Conservation (phyloP, 2,329 filamentous ascomycete species). For the Cladophialophora yegresii region DNA sequence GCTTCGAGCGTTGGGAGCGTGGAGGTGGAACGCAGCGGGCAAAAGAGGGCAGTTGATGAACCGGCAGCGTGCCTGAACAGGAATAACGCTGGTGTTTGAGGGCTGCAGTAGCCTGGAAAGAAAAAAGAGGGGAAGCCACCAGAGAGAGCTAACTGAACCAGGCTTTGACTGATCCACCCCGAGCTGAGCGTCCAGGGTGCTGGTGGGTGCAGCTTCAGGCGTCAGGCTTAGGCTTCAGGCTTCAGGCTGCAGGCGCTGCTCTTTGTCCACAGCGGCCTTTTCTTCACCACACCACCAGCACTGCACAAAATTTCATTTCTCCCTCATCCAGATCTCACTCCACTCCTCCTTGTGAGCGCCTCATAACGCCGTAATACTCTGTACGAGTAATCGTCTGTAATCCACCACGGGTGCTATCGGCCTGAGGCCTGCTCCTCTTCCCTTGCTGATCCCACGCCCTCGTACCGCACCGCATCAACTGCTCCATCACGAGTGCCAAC, state of each 20-base stretch:
- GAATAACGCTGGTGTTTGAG: conserved; percentile 14
- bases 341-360: neutral
- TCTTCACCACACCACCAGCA: conserved; percentile 8
- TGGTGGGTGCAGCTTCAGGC: no score
- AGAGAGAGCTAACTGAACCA: neutral
- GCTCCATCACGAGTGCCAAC: conserved; percentile 8
- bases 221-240: neutral
- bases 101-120: conserved; percentile 14
- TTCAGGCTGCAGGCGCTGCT: neutral
- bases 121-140: conserved; percentile 13
- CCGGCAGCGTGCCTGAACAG: conserved; percentile 16
- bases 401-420: conserved; percentile 9
- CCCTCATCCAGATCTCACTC: conserved; percentile 7
- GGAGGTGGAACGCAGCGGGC: neutral
- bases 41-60: conserved; percentile 3
- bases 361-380: neutral
- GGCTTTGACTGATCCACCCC: neutral
- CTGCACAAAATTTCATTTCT: conserved; percentile 8
- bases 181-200: neutral
- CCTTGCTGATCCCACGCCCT: neutral
- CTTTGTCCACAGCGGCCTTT: neutral
- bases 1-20: conserved; percentile 10
- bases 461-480: neutral
- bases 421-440: conserved; percentile 9
- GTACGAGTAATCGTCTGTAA: conserved; percentile 5